Base-by-base conservation (phyloP, 2,329 filamentous ascomycete species). In the Gremmenia infestans region DNA sequence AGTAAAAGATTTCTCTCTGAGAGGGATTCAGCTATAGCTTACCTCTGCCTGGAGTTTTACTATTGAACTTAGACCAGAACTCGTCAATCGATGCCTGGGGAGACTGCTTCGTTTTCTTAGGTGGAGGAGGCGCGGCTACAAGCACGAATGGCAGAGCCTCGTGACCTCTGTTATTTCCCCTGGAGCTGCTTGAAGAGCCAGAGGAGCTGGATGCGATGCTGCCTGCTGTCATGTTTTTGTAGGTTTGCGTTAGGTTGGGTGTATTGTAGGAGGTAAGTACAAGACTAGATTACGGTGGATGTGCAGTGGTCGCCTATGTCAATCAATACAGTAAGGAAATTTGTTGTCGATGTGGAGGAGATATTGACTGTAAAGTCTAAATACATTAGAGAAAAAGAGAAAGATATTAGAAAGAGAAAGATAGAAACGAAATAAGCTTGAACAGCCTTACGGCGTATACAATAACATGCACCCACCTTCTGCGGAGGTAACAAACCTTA, bases 11-110 rank as follows among this genome's bases (percentile, higher is more conserved):
- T 19, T 3, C 19, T 25, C 32, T 6, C 7, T 4, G 11, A 15
- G 3, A 12, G 28, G 14, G 25, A 11, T 14, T 12, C 2, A 28
- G 14, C 7, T 15, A 32, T 23, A 37, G 32, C 65, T 40, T 65
- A 80, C 81, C 85, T 74, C 89, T 89, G 15, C 88, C 87, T 0
- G 87, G 88, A 25, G 79, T 79, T 66, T 86, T 88, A 51, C 85
- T 83, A 14, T 80, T 86, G 63, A 91, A 90, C 55, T 83, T 84
- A 52, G 77, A 72, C 88, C 88, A 92, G 67, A 91, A 91, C 58
- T 87, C 81, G 62, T 89, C 81, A 55, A 92, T 81, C 25, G 76
- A 78, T 56, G 83, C 78, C 68, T 92, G 88, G 0, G 88, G 87
- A 7, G 82, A 73, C 64, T 82, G 77, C 63, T 78, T 81, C 52